Percentiles rank a stretch among this genome's conserved stretches.
These are phyloP conservation scores for Microcyclospora pomicola DNA, from an alignment of 2,329 filamentous ascomycete species.

Conservation along the genomic window DNA sequence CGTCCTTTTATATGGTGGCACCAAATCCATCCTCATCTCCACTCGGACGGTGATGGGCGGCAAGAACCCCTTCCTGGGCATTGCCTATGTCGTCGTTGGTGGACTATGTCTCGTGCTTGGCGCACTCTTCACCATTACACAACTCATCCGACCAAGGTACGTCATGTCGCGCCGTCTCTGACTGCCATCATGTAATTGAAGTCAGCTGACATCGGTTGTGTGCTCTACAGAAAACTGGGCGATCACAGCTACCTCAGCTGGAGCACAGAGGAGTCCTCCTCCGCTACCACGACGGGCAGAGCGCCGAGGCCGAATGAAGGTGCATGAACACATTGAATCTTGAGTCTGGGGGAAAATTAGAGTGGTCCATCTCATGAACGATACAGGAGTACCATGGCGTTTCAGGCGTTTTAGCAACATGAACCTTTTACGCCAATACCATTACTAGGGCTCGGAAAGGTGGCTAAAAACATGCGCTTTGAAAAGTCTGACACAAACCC, in stretches of 20 bases:
- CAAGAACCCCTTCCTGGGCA: slow-evolving; percentile 88
- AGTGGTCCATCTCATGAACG: no score
- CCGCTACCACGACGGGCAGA: slow-evolving; percentile 38
- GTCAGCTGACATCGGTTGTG: slow-evolving; percentile 2
- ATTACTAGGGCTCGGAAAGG: no score
- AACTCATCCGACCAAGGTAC: slow-evolving; percentile 80
- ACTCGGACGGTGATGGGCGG: slow-evolving; percentile 89
- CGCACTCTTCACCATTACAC: slow-evolving; percentile 73
- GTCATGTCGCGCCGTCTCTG: slow-evolving; percentile 17
- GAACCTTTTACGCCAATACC: no score
- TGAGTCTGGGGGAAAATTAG: no score
- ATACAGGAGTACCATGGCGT: no score
- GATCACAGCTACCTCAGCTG: slow-evolving; percentile 96
- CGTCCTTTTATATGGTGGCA: slow-evolving; percentile 64
- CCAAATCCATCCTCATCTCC: slow-evolving; percentile 78
- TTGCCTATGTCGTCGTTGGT: slow-evolving; percentile 87
- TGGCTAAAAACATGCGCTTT: no score
- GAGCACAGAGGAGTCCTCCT: slow-evolving; percentile 59
- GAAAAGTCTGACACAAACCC: no score
- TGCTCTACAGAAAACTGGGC: slow-evolving; percentile 64
- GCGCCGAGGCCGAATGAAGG: slow-evolving; percentile 20
- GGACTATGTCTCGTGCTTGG: slow-evolving; percentile 86
- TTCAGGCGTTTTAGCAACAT: no score
- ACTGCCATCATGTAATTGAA: neutral
- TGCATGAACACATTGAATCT: slow-evolving; percentile 9